A percentile compares a stretch with the other conserved stretches of the same genome.
Evolutionary conservation across 2,329 filamentous ascomycete genomes (phyloP).

Genomic region (Chaetomiaceae sp.): DNA sequence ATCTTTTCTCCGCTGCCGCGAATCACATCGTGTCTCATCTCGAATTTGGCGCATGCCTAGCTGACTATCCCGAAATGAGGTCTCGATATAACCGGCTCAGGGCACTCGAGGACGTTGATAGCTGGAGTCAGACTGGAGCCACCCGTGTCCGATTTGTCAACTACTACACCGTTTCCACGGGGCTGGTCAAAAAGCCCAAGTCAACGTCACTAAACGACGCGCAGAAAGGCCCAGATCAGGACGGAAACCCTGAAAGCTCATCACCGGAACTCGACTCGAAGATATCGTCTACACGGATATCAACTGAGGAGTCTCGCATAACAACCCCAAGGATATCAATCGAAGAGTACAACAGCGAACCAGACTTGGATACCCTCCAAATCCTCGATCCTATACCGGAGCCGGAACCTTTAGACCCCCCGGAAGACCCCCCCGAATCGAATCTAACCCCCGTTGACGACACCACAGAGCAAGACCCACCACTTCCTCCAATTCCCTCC

Average conservation of each 20-base stretch:
- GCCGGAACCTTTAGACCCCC: conserved; percentile 4
- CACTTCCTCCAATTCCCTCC: conserved; percentile 44
- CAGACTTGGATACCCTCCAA: conserved; percentile 3
- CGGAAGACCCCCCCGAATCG: conserved; percentile 13
- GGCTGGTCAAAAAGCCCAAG: conserved; percentile 54
- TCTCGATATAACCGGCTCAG: conserved; percentile 65
- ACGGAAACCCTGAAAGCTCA: not conserved
- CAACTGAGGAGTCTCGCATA: not conserved
- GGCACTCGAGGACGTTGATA: conserved; percentile 65
- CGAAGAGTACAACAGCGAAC: conserved; percentile 36
- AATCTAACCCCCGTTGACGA: not conserved
- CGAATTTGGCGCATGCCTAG: conserved; percentile 76
- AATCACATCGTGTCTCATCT: conserved; percentile 73
- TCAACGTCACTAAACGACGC: not conserved
- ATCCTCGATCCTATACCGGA: conserved; percentile 15
- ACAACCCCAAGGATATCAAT: conserved; percentile 31
- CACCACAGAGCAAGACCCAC: conserved; percentile 14
- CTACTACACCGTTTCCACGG: conserved; percentile 84
- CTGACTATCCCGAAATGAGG: conserved; percentile 68
- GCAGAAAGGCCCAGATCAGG: not conserved
- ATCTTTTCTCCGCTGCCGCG: conserved; percentile 63
- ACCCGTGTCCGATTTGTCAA: conserved; percentile 73
- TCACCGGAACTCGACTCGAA: not conserved
- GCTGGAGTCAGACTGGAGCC: conserved; percentile 38
- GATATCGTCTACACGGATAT: not conserved